Conservation (phyloP, 352 stramenopile species). For the Pythium aquatile region DNA sequence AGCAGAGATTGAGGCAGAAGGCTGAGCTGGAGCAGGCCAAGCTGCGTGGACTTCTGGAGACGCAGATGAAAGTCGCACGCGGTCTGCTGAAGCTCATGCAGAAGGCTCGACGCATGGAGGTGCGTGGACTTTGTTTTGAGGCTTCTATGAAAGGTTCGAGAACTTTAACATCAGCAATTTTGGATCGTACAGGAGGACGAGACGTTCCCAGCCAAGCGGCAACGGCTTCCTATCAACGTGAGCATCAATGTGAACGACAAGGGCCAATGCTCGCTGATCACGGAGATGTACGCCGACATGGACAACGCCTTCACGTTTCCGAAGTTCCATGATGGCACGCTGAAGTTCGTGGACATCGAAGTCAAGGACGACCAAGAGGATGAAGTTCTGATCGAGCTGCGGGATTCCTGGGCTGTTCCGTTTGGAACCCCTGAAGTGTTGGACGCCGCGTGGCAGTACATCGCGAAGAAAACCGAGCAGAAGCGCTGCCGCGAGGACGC, state of each 20-base stretch:
- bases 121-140: neutral
- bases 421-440: conserved; percentile 9
- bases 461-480: conserved; percentile 6
- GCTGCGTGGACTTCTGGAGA: conserved; percentile 26
- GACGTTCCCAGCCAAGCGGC: conserved; percentile 9
- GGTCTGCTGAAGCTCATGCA: conserved; percentile 28
- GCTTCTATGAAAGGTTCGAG: neutral
- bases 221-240: conserved; percentile 3
- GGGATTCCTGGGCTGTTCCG: conserved; percentile 17
- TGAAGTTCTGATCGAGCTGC: conserved; percentile 18
- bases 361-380: conserved; percentile 13
- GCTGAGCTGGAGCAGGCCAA: conserved; percentile 30
- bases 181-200: conserved; percentile 7
- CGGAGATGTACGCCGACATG: neutral
- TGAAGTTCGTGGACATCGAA: conserved; percentile 23
- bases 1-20: conserved; percentile 17
- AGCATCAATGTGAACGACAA: conserved; percentile 6
- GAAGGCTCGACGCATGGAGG: conserved; percentile 17
- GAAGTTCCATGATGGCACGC: conserved; percentile 18
- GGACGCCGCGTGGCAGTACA: conserved; percentile 18
- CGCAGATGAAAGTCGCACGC: conserved; percentile 31
- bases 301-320: conserved; percentile 7
- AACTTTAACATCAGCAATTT: no score
- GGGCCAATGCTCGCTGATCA: neutral
- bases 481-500: neutral